These are phyloP conservation scores for Skeletonema menzelii DNA, from an alignment of 108 stramenopile genomes.

Conservation along the genomic window DNA sequence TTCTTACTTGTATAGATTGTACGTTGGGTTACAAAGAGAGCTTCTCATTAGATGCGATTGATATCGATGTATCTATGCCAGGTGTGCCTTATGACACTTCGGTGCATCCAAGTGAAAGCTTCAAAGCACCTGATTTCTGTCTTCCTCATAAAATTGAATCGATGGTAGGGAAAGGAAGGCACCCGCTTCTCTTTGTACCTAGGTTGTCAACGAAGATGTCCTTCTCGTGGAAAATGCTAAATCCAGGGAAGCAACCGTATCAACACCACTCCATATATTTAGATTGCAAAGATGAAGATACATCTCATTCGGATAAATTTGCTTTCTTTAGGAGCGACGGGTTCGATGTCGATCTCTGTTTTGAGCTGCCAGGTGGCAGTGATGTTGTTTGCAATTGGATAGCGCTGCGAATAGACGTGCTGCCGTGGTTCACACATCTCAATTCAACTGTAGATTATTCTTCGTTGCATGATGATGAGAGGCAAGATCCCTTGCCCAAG, in stretches of 20 bases:
- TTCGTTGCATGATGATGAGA: slow-evolving; percentile 9
- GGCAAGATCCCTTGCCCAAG: slow-evolving; percentile 21
- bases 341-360: slow-evolving; percentile 21
- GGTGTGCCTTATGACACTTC: slow-evolving; percentile 53
- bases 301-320: slow-evolving; percentile 37
- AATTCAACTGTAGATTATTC: slow-evolving; percentile 25
- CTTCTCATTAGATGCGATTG: slow-evolving; percentile 29
- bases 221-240: slow-evolving; percentile 41
- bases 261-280: slow-evolving; percentile 42
- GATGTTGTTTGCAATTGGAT: slow-evolving; percentile 39
- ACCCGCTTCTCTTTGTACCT: slow-evolving; percentile 46
- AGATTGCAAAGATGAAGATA: background rate
- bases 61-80: slow-evolving; percentile 42
- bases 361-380: slow-evolving; percentile 26
- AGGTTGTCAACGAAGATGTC: slow-evolving; percentile 18
- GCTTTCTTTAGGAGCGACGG: slow-evolving; percentile 46
- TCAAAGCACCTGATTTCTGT: background rate
- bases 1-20: slow-evolving; percentile 24
- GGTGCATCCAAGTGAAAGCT: slow-evolving; percentile 29
- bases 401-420: slow-evolving; percentile 49
- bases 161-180: slow-evolving; percentile 14
- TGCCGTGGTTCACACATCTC: slow-evolving; percentile 58
- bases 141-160: slow-evolving; percentile 34
- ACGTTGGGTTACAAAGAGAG: slow-evolving; percentile 14
- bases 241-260: background rate